These are phyloP conservation scores for Adenanthera pavonina DNA, from an alignment of 306 rosid species.

Conservation along the genomic window DNA sequence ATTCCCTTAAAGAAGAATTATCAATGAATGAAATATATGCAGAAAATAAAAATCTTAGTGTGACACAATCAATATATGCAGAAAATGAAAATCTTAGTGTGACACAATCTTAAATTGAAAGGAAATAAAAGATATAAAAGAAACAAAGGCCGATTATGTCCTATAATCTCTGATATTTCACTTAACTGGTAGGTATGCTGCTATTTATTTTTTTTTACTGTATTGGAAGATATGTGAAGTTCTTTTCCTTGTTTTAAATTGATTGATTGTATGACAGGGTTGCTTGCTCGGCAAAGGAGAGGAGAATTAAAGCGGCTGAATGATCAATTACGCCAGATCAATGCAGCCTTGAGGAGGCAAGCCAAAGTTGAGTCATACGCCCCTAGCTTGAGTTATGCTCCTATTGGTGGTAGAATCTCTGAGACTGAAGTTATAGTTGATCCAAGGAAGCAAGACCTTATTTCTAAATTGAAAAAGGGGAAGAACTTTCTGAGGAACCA, in stretches of 20 bases:
- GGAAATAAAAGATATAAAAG: not conserved
- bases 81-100: not conserved
- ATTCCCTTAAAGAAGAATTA: not conserved
- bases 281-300: slow-evolving; percentile 78
- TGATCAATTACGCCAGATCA: slow-evolving; percentile 78
- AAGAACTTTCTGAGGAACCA: slow-evolving; percentile 91
- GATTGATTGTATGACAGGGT: slow-evolving; percentile 45
- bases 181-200: not conserved
- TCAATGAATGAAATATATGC: not conserved
- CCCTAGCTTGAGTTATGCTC: slow-evolving; percentile 71
- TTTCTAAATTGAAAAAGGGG: slow-evolving; percentile 79
- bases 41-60: too few species aligned
- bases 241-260: not conserved
- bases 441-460: slow-evolving; percentile 84
- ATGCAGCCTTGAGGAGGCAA: slow-evolving; percentile 71
- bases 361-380: slow-evolving; percentile 86
- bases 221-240: not conserved
- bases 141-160: not conserved
- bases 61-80: too few species aligned
- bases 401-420: slow-evolving; percentile 65
- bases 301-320: slow-evolving; percentile 65
- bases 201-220: not conserved
- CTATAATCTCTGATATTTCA: not conserved
- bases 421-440: slow-evolving; percentile 81
- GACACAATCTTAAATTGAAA: not conserved